Conservation (phyloP, 768 basidiomycete genomes). For the Astraeus odoratus region DNA sequence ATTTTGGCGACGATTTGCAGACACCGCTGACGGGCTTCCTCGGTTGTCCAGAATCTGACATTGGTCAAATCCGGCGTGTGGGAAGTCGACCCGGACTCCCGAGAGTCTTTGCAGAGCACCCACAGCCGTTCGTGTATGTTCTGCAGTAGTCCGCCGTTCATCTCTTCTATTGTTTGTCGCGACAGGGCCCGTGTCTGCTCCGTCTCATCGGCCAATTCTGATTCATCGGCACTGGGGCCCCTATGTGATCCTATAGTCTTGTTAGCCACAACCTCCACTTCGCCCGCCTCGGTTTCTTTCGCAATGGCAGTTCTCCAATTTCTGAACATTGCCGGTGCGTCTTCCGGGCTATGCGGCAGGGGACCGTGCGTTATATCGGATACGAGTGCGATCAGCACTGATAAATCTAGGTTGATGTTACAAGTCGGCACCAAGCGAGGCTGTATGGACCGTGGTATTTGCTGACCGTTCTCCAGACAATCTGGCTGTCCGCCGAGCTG, state of each 20-base stretch:
- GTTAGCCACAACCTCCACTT: not conserved
- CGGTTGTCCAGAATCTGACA: constrained; percentile 75
- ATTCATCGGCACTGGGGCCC: constrained; percentile 19
- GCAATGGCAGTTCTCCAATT: constrained; percentile 50
- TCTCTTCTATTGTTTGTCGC: constrained; percentile 71
- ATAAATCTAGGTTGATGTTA: constrained; percentile 76
- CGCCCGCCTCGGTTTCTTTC: constrained; percentile 42
- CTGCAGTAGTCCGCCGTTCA: constrained; percentile 52
- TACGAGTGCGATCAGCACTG: constrained; percentile 75
- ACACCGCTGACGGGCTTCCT: constrained; percentile 67
- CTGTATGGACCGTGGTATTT: not conserved
- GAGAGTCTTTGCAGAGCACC: not conserved
- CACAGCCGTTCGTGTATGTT: constrained; percentile 50
- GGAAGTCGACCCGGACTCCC: not conserved
- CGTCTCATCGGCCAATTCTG: constrained; percentile 19
- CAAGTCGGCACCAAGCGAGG: constrained; percentile 39
- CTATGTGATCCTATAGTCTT: constrained; percentile 2
- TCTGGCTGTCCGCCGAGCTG: constrained; percentile 52
- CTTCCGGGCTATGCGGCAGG: constrained; percentile 49
- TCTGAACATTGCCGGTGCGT: constrained; percentile 58
- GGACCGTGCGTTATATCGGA: constrained; percentile 75
- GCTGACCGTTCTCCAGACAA: not conserved
- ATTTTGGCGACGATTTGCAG: constrained; percentile 76
- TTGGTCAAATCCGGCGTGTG: constrained; percentile 6
- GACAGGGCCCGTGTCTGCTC: constrained; percentile 51